These are phyloP conservation scores for Penicillium lagena DNA, from an alignment of 495 filamentous ascomycete species.

Conservation along the genomic window DNA sequence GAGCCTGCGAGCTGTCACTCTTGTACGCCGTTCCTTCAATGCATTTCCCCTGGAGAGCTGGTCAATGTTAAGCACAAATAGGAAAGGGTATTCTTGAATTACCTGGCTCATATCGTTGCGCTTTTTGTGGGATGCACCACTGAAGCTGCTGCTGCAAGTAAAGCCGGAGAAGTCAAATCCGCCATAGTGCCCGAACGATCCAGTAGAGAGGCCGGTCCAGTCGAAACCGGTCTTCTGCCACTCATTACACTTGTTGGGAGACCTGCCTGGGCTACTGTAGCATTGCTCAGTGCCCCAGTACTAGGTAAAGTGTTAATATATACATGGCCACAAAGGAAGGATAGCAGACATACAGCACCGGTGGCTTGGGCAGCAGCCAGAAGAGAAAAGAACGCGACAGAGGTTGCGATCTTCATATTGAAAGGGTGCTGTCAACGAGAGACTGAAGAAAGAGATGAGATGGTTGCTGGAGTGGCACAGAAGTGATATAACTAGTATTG, in stretches of 20 bases:
- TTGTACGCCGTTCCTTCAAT: conserved; percentile 50
- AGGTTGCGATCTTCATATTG: conserved; percentile 21
- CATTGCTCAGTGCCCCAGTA: conserved; percentile 52
- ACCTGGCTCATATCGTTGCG: conserved; percentile 33
- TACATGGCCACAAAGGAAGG: neutral
- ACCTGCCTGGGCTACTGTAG: conserved; percentile 66
- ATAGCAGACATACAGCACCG: conserved; percentile 13
- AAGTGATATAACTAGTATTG: too few species aligned
- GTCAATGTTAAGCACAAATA: too few species aligned
- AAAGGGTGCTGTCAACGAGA: conserved; percentile 12
- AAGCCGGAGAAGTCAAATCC: conserved; percentile 70
- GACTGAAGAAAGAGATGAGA: conserved; percentile 23
- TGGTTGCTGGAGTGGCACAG: neutral
- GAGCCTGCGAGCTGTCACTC: conserved; percentile 26
- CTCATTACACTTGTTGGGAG: conserved; percentile 67
- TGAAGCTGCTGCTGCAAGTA: conserved; percentile 51
- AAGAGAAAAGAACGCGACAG: conserved; percentile 23
- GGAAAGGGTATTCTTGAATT: neutral
- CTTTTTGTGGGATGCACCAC: conserved; percentile 38
- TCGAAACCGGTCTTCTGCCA: conserved; percentile 62
- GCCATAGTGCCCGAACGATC: conserved; percentile 60
- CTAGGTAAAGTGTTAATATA: conserved; percentile 10
- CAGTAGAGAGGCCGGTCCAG: conserved; percentile 57
- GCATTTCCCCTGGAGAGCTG: conserved; percentile 44
- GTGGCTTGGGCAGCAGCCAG: conserved; percentile 22